Percentiles rank a stretch among this genome's conserved stretches.
Evolutionary conservation across 495 filamentous ascomycete genomes (phyloP).

Genomic region (Aspergillus sclerotioniger): DNA sequence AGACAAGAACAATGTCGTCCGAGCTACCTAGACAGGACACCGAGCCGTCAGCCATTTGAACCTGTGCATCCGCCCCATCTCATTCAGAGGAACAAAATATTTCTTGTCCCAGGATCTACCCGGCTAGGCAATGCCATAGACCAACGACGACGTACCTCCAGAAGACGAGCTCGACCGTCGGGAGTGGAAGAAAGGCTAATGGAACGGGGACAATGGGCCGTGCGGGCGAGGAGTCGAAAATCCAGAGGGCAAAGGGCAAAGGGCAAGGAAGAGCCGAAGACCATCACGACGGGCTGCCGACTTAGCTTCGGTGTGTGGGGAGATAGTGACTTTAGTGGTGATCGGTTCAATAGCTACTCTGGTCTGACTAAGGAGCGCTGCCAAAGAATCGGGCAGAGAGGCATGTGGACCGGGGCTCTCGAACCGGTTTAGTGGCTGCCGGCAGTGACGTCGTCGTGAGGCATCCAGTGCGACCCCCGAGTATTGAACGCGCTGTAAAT

Average conservation of each 20-base stretch:
- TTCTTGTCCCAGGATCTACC: neutral
- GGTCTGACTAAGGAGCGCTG: neutral
- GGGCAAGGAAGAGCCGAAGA: neutral
- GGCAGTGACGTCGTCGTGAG: slow-evolving; percentile 29
- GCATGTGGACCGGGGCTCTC: slow-evolving; percentile 4
- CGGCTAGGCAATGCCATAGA: neutral
- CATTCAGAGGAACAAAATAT: neutral
- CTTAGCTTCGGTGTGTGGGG: neutral
- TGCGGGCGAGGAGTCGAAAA: neutral
- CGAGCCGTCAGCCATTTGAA: neutral
- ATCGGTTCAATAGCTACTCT: too few relatives aligned
- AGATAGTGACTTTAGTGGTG: too few relatives aligned
- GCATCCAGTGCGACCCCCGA: slow-evolving; percentile 17
- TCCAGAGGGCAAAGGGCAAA: slow-evolving; percentile 1
- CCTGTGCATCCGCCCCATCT: neutral
- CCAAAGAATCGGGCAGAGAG: slow-evolving; percentile 4
- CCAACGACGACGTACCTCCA: neutral
- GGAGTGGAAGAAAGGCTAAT: neutral
- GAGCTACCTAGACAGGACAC: neutral
- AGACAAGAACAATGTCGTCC: neutral
- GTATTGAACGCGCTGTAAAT: neutral
- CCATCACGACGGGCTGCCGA: slow-evolving; percentile 1
- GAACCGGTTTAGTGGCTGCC: slow-evolving; percentile 18
- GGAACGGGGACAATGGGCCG: neutral
- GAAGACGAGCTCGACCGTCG: neutral